Evolutionary conservation across 345 rosid genomes (phyloP), one percentile per base, ranked within the genome.

Genomic region (Camelina hispida): DNA sequence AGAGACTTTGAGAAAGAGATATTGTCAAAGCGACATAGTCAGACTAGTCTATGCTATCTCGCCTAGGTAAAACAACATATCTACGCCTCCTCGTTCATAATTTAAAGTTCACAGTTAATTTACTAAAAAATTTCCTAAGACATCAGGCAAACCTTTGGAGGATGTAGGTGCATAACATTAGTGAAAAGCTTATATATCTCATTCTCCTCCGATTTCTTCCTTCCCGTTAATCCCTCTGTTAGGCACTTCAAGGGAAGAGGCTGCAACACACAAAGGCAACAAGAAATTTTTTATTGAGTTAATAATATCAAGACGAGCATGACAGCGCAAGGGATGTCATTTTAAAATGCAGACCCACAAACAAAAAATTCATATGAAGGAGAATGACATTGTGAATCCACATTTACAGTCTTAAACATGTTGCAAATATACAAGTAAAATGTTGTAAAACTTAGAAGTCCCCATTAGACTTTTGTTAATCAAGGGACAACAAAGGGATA

Each of bases 191-290:
- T 88, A 82, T 82, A 79, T 75, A 95, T 82, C 67, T 91, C 87
- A 52, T 78, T 80, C 76, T 79, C 87, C 69, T 82, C 87, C 40
- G 95, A 85, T 82, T 83, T 83, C 77, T 83, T 86, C 25, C 81
- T 80, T 32, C 72, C 84, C 58, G 74, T 82, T 4, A 86, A 85
- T 79, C 97, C 97, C 77, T 91, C 99, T 2, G 93, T 87, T 55
- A 94, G 91, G 56, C 62, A 81, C 85, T 85, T 90, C 83, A 90
- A 76, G 59, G 96, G 73, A 59, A 90, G 89, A 84, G 97, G 97
- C 97, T 94, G 91, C 34, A 77, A 78, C 72, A 78, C 32, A 40
- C 67, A 81, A 78, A 35, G 25, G 16, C 10, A 61, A 25, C 2
- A 44, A 69, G 10, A 11, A 66, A 7, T 0, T 7, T 22, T 51